Evolutionary conservation across 345 rosid species (phyloP), one percentile per base, ranked within the genome.

Genomic region (Combretum micranthum): DNA sequence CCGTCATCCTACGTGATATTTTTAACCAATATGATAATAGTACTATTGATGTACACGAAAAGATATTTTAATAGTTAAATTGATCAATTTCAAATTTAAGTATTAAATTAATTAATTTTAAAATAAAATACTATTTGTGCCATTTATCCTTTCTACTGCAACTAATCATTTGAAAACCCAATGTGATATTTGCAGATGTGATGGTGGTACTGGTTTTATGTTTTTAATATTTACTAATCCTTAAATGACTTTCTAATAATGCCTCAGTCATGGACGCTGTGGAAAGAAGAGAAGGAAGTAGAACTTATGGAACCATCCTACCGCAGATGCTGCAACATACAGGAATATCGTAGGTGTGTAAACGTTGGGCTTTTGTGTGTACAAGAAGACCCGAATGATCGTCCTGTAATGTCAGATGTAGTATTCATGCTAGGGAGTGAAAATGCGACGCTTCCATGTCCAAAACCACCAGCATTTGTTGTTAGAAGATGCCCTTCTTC

Each of bases 341-440:
- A 59, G 9, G 75, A 77, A 20, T 66, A 62, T 4, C 25, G 61
- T 39, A 80, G 75, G 68, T 83, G 84, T 64, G 44, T 81, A 59
- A 77, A 59, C 1, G 60, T 84, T 3, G 90, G 84, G 45, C 73
- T 86, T 9, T 44, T 83, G 17, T 86, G 87, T 47, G 80, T 81
- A 19, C 87, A 84, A 64, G 84, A 86, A 60, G 71, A 71, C 56
- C n/a, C 83, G 47, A 62, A 53, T 16, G 82, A 82, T 37, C 72
- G 86, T 19, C 91, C 91, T 23, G 37, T 75, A 42, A 84, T 80
- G 88, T 72, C 81, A 6, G 63, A 57, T 26, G 78, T 74, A 42
- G 63, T 81, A 19, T 68, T 81, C 64, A 79, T 86, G 86, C 75
- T 86, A 20, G 75, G 71, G 22, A 68, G 70, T 17, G 76, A 65